Evolutionary conservation across 148 eudicot species (phyloP), one percentile per base, ranked within the genome.

Genomic region (Vaccinium corymbosum): DNA sequence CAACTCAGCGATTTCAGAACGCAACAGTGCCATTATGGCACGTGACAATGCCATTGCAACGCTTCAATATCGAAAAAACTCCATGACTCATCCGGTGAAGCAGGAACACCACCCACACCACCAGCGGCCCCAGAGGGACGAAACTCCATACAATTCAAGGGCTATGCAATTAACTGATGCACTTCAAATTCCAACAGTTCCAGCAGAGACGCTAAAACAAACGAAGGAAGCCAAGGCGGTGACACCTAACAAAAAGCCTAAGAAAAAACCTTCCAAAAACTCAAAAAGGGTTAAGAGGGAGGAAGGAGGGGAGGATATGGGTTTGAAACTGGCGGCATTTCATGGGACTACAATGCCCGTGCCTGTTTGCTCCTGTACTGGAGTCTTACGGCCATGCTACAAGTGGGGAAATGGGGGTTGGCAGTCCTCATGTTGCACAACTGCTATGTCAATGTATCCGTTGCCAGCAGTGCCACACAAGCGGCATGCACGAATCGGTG

Each of bases 351-450:
- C 93, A 29, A 92, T 93, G 97, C 93, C 98, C 0, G 88, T 92
- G 29, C 98, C 98, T 0, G 92, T 93, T 70, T 97, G 99, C 87
- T 97, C 99, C 0, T 97, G 99, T 84, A 97, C 99, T 0, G 98
- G 98, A 59, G 84, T 87, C 1, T 81, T 90, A 11, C 87, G 99
- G 66, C 95, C 94, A 15, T 94, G 99, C 86, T 97, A 97, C 87
- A 97, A 94, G 84, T 97, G 98, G 95, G 99, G 99, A 1, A 94
- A 91, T 52, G 99, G 99, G n/a, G 99, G 99, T 27, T 97, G 99
- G 99, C 99, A 97, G 76, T 97, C 99, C 4, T 92, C 99, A 0
- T 97, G 99, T 81, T 97, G 99, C 89, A 97, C 99, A 16, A 95
- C 91, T 7, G 93, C 91, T 12, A 52, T 95, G 87, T 95, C 98